A percentile compares a stretch with the other conserved stretches of the same genome.
These are phyloP conservation scores for Eimeria sp. DNA, from an alignment of 169 alveolate genomes.

Conservation along the genomic window DNA sequence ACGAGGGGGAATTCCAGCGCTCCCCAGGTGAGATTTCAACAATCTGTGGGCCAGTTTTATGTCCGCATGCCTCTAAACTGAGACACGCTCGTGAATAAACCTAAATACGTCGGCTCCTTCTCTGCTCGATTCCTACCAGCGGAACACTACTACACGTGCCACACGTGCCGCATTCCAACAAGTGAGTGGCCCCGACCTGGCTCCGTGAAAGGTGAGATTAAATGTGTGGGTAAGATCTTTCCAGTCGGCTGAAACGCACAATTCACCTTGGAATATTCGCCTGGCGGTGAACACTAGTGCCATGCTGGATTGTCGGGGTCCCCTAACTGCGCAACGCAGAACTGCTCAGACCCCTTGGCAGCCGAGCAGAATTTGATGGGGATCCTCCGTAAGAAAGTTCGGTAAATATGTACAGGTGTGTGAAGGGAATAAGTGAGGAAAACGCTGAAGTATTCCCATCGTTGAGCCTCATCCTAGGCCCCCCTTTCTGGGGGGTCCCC, in stretches of 20 bases:
- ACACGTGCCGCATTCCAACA: not conserved
- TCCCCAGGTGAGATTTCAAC: not conserved
- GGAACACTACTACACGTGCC: not conserved
- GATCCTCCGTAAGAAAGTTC: not conserved
- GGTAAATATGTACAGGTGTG: not conserved
- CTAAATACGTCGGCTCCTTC: not conserved
- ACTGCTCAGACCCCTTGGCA: not conserved
- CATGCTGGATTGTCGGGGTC: conserved; percentile 9
- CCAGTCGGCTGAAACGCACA: not conserved
- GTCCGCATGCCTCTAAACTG: not conserved
- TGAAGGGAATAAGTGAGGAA: not conserved
- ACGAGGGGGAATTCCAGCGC: not conserved
- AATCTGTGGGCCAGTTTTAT: not conserved
- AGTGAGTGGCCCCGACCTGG: not conserved
- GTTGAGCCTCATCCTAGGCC: not conserved
- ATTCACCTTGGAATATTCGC: not conserved
- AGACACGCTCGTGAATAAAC: not conserved
- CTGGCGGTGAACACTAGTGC: not conserved
- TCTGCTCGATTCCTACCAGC: not conserved
- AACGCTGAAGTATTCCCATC: not conserved
- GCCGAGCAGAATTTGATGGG: not conserved
- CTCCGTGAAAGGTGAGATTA: not conserved
- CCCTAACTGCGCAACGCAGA: not conserved
- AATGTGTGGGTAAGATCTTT: not conserved
- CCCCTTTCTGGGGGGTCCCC: conserved; percentile 40